Conservation (phyloP, 495 filamentous ascomycete species). For the Physcia stellaris region DNA sequence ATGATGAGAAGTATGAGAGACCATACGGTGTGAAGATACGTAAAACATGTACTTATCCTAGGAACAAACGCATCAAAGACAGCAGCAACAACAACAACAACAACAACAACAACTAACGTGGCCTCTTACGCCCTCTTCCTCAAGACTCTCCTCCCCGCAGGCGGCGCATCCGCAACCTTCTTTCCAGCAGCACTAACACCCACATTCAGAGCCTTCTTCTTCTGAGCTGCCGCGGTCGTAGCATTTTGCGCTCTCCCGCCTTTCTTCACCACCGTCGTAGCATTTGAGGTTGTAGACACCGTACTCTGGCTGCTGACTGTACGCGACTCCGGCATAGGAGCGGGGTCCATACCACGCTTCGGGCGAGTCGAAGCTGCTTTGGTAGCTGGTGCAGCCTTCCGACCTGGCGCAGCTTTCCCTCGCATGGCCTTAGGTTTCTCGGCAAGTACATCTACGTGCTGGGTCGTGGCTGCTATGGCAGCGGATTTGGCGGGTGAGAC, state of each 20-base stretch:
- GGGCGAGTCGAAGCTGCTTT: constrained; percentile 19
- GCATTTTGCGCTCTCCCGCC: constrained; percentile 32
- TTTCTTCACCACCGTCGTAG: constrained; percentile 49
- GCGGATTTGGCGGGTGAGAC: constrained; percentile 26
- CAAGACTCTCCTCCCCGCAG: constrained; percentile 29
- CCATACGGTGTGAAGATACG: too few species aligned
- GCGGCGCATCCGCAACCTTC: constrained; percentile 26
- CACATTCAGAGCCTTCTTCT: constrained; percentile 32
- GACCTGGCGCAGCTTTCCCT: constrained; percentile 15
- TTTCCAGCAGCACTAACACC: constrained; percentile 26
- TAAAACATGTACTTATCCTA: background rate
- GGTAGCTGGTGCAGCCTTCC: constrained; percentile 20
- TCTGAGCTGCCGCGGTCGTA: constrained; percentile 15
- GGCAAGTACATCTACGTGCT: constrained; percentile 9
- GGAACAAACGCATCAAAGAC: background rate
- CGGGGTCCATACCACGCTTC: constrained; percentile 24
- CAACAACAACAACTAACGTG: background rate
- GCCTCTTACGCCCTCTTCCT: constrained; percentile 28
- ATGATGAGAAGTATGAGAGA: too few species aligned
- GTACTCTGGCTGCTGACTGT: constrained; percentile 30
- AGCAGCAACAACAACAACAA: background rate
- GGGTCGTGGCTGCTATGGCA: constrained; percentile 18
- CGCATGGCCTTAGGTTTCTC: constrained; percentile 17
- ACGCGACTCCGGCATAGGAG: constrained; percentile 10
- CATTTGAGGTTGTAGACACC: constrained; percentile 32